Conservation (phyloP, 306 rosid genomes). For the Malus orientalis region DNA sequence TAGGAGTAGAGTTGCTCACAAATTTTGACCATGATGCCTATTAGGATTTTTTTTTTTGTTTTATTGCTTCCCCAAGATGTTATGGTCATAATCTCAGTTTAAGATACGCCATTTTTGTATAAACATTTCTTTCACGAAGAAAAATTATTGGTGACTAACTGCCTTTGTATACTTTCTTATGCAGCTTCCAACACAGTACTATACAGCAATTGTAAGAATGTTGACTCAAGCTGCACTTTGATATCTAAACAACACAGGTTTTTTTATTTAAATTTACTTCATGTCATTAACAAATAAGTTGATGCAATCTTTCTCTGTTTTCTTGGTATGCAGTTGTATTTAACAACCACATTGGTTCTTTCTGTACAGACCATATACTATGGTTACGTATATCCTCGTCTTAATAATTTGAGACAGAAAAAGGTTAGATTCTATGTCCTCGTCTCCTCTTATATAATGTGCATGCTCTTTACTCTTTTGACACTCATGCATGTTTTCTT, state of each 20-base stretch:
- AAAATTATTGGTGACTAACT: constrained; percentile 7
- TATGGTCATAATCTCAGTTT: neutral
- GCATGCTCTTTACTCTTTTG: neutral
- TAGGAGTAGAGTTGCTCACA: too few species aligned
- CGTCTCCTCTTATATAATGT: neutral
- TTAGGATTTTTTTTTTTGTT: neutral
- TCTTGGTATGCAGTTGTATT: constrained; percentile 56
- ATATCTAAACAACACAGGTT: neutral
- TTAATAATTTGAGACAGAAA: constrained; percentile 26
- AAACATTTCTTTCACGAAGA: neutral
- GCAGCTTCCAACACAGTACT: constrained; percentile 90
- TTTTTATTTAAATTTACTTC: neutral
- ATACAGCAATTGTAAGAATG: constrained; percentile 65
- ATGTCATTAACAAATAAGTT: neutral
- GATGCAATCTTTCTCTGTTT: constrained; percentile 7
- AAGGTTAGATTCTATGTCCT: constrained; percentile 34
- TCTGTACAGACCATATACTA: constrained; percentile 54
- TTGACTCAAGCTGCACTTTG: constrained; percentile 12
- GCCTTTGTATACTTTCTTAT: constrained; percentile 25
- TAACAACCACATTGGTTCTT: constrained; percentile 46
- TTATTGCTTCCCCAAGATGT: neutral
- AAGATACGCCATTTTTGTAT: neutral
- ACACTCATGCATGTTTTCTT: neutral
- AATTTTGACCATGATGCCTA: neutral
- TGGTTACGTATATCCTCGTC: constrained; percentile 39